A percentile compares a stretch with the other conserved stretches of the same genome.
These are phyloP conservation scores for Saccharomycopsis phalli DNA, from an alignment of 1,139 yeast genomes.

Conservation along the genomic window DNA sequence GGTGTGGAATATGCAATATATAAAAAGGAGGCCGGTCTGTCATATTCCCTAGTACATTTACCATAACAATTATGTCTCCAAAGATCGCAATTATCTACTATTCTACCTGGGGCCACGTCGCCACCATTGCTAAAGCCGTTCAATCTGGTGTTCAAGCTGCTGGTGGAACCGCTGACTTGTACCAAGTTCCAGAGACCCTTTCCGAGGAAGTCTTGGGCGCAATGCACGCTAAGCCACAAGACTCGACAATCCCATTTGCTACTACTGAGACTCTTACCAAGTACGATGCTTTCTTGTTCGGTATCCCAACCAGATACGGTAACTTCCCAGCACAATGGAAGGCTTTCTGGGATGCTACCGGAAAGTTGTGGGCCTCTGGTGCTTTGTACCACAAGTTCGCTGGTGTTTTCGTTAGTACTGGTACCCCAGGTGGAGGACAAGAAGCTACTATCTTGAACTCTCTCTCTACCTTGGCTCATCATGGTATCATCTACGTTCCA, in stretches of 20 bases:
- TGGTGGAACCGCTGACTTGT: slow-evolving; percentile 50
- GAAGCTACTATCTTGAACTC: slow-evolving; percentile 45
- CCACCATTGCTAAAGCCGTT: slow-evolving; percentile 44
- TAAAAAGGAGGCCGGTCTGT: not conserved
- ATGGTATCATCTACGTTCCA: slow-evolving; percentile 54
- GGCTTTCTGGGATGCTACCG: slow-evolving; percentile 54
- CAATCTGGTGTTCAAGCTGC: slow-evolving; percentile 49
- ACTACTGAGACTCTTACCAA: slow-evolving; percentile 36
- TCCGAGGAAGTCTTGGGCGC: slow-evolving; percentile 37
- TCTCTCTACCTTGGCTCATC: slow-evolving; percentile 47
- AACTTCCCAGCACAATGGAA: slow-evolving; percentile 56
- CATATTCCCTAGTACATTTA: not conserved
- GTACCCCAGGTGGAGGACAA: slow-evolving; percentile 58
- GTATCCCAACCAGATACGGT: slow-evolving; percentile 59
- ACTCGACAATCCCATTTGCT: slow-evolving; percentile 45
- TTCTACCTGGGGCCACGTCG: slow-evolving; percentile 56
- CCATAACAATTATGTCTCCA: slow-evolving; percentile 3
- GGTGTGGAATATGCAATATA: not conserved
- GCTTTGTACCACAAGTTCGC: slow-evolving; percentile 48
- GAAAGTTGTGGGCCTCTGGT: slow-evolving; percentile 52
- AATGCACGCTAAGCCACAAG: slow-evolving; percentile 43
- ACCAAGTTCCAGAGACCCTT: slow-evolving; percentile 53
- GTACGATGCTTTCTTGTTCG: slow-evolving; percentile 55
- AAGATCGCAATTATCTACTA: slow-evolving; percentile 51
- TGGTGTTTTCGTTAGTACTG: slow-evolving; percentile 49